phyloP scores from a whole-genome alignment of 371 early-diverging fungal genomes.

The Gilbertella persicaria region DNA sequence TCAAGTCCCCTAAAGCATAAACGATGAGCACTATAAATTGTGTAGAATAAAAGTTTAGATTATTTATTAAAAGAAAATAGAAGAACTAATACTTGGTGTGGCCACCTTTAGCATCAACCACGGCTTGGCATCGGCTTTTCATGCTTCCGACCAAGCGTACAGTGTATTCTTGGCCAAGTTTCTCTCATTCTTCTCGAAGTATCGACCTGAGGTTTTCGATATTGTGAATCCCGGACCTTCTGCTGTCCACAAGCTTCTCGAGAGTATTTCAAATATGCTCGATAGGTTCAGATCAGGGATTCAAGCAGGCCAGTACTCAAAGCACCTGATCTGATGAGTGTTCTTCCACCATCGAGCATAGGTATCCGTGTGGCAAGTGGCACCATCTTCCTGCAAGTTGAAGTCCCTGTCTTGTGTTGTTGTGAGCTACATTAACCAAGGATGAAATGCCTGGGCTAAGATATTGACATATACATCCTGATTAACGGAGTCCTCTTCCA shows the following conservation, averaged over 20 bases:
- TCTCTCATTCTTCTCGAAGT: no score
- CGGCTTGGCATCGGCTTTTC: neutral
- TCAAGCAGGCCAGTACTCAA: neutral
- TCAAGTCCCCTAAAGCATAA: no score
- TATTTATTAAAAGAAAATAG: no score
- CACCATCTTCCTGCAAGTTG: conserved; percentile 5
- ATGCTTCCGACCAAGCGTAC: neutral
- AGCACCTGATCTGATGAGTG: neutral
- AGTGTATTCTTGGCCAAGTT: no score
- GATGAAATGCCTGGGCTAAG: neutral
- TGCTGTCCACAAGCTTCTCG: neutral
- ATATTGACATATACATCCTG: conserved; percentile 6
- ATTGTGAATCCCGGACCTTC: neutral
- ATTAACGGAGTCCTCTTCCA: neutral
- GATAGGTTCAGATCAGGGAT: conserved; percentile 7
- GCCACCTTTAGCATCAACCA: neutral
- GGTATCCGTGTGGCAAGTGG: neutral
- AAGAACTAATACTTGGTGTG: neutral
- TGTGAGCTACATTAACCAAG: neutral
- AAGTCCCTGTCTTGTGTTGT: conserved; percentile 2
- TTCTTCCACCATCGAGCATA: conserved; percentile 2
- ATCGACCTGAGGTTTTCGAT: no score
- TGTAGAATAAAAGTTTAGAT: no score
- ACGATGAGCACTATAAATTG: no score
- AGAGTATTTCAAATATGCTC: conserved; percentile 2